Evolutionary conservation across 2,329 filamentous ascomycete genomes (phyloP).

Genomic region (Colletotrichum sp.): DNA sequence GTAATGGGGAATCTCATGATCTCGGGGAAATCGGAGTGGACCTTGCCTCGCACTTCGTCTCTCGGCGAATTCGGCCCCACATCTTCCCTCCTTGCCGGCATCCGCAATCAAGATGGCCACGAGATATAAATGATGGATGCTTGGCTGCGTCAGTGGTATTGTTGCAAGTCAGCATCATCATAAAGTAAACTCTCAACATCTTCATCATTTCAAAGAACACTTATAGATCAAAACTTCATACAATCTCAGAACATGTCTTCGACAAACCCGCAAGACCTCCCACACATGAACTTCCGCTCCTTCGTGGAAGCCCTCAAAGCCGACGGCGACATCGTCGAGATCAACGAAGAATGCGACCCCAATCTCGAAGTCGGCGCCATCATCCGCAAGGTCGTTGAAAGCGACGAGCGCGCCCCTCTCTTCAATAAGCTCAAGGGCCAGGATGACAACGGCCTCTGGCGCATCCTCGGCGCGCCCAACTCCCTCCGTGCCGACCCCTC

Average conservation of each 20-base stretch:
- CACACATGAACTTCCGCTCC: conserved; percentile 44
- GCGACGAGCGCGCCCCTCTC: conserved; percentile 50
- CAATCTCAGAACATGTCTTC: background rate
- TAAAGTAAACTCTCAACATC: background rate
- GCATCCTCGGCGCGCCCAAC: conserved; percentile 50
- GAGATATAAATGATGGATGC: background rate
- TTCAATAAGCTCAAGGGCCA: conserved; percentile 56
- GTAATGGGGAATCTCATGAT: background rate
- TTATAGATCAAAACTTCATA: background rate
- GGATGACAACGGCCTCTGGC: conserved; percentile 46
- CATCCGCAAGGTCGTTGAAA: conserved; percentile 48
- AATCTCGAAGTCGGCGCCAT: conserved; percentile 53
- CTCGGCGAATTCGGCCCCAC: background rate
- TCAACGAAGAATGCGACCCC: conserved; percentile 45
- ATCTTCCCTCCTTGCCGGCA: background rate
- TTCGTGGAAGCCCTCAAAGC: conserved; percentile 47
- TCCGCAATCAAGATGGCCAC: background rate
- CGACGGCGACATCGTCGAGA: conserved; percentile 50
- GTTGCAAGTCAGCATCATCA: background rate
- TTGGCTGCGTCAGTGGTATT: background rate
- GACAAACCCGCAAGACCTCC: background rate
- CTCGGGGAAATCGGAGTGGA: background rate
- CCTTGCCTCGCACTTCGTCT: background rate
- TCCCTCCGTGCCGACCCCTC: conserved; percentile 35
- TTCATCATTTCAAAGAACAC: background rate